A percentile compares a stretch with the other conserved stretches of the same genome.
These are phyloP conservation scores for Xerocomellus intermedius DNA, from an alignment of 768 basidiomycete genomes.

Conservation along the genomic window DNA sequence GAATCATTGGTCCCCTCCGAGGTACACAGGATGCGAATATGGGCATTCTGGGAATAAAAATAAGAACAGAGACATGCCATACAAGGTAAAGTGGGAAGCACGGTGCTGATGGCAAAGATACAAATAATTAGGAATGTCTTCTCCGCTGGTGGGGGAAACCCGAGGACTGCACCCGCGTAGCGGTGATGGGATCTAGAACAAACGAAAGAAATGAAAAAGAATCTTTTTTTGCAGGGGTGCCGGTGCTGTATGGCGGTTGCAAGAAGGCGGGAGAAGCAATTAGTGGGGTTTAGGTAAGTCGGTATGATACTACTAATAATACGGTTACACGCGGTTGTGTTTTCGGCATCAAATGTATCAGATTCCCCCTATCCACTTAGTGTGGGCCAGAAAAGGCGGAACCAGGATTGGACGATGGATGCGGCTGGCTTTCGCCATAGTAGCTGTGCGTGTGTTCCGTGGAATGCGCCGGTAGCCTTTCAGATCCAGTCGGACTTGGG, in stretches of 20 bases:
- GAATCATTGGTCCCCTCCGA: constrained; percentile 6
- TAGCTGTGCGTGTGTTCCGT: constrained; percentile 30
- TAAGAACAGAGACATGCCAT: constrained; percentile 10
- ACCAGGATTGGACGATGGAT: constrained; percentile 27
- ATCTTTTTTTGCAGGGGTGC: constrained; percentile 19
- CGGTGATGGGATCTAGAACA: constrained; percentile 22
- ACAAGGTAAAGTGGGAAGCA: constrained; percentile 7
- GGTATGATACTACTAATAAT: constrained; percentile 36
- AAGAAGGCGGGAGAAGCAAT: constrained; percentile 31
- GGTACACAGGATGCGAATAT: constrained; percentile 8
- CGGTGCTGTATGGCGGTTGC: constrained; percentile 19
- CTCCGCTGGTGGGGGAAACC: constrained; percentile 22
- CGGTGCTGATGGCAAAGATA: constrained; percentile 20
- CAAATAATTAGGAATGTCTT: constrained; percentile 20
- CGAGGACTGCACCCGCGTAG: constrained; percentile 24
- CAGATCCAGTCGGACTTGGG: constrained; percentile 30
- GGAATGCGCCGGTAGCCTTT: constrained; percentile 28
- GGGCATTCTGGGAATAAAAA: constrained; percentile 8
- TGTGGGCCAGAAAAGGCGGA: constrained; percentile 32
- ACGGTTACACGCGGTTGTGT: constrained; percentile 31
- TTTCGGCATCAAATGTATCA: constrained; percentile 21
- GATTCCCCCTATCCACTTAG: constrained; percentile 20
- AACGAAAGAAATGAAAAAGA: constrained; percentile 19
- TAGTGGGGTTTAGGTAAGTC: constrained; percentile 33
- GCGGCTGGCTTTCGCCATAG: constrained; percentile 30